These are phyloP conservation scores for Phytophthora macrochlamydospora DNA, from an alignment of 352 stramenopile genomes.

Conservation along the genomic window DNA sequence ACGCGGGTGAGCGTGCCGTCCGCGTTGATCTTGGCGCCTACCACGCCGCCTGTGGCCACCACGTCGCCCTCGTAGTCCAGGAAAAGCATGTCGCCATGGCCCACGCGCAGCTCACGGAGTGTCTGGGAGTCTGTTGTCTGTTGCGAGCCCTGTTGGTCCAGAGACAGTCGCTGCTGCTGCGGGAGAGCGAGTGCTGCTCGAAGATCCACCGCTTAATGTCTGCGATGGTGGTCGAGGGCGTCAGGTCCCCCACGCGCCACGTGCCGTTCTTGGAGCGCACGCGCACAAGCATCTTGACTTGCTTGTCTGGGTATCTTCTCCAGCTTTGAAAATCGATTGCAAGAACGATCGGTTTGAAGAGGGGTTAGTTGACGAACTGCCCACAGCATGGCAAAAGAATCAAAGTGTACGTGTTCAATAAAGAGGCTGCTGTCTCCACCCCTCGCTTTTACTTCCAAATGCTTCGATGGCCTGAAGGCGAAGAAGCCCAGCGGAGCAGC, in stretches of 20 bases:
- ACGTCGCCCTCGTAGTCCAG: constrained; percentile 78
- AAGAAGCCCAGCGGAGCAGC: constrained; percentile 23
- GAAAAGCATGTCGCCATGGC: constrained; percentile 84
- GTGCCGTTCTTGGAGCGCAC: constrained; percentile 90
- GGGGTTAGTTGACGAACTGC: constrained; percentile 11
- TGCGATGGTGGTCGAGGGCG: constrained; percentile 60
- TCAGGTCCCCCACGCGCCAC: constrained; percentile 80
- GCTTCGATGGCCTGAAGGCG: not conserved
- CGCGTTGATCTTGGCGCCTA: constrained; percentile 79
- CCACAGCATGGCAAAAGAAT: constrained; percentile 4
- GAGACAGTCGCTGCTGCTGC: constrained; percentile 51
- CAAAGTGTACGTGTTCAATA: constrained; percentile 41
- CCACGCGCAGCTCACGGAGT: constrained; percentile 58
- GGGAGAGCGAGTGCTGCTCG: constrained; percentile 69
- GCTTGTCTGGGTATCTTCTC: not conserved
- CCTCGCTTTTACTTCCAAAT: constrained; percentile 1
- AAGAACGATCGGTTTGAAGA: constrained; percentile 1
- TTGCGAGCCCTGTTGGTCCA: constrained; percentile 55
- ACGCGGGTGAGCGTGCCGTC: constrained; percentile 83
- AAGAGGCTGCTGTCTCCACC: constrained; percentile 22
- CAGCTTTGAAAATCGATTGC: not conserved
- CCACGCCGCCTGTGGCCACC: constrained; percentile 46
- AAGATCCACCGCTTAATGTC: constrained; percentile 84
- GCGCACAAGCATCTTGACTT: constrained; percentile 69
- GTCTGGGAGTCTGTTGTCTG: constrained; percentile 55